phyloP scores from a whole-genome alignment of 1,284 basidiomycete species.

The Uromyces viciae-fabae region DNA sequence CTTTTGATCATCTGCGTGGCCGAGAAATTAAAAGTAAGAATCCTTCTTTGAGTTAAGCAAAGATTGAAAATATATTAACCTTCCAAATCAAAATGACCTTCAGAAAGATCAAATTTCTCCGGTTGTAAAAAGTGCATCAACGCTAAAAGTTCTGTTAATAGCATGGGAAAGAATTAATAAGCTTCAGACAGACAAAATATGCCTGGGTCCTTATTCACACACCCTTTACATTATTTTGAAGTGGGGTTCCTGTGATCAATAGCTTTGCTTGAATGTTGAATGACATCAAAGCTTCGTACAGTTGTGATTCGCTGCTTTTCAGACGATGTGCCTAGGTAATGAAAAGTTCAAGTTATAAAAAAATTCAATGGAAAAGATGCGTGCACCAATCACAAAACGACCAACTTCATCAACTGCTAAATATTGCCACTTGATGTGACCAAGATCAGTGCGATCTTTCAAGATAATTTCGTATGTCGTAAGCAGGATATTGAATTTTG shows the following conservation, averaged over 20 bases:
- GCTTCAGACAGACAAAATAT: neutral
- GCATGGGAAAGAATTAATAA: neutral
- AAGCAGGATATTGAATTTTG: conserved; percentile 93
- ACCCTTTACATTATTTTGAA: conserved; percentile 99
- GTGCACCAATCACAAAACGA: neutral
- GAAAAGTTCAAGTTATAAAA: neutral
- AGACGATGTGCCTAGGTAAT: conserved; percentile 77
- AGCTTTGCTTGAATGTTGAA: conserved; percentile 88
- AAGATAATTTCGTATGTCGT: conserved; percentile 97
- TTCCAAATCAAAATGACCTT: conserved; percentile 46
- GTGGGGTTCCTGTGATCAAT: conserved; percentile 93
- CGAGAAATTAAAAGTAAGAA: conserved; percentile 4
- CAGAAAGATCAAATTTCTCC: conserved; percentile 71
- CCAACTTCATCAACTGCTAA: conserved; percentile 89
- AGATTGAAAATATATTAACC: conserved; percentile 42
- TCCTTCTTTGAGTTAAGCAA: conserved; percentile 46
- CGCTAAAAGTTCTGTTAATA: conserved; percentile 73
- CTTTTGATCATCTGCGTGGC: conserved; percentile 70
- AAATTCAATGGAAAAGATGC: neutral
- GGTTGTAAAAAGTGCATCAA: conserved; percentile 99
- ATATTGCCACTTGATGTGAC: conserved; percentile 94
- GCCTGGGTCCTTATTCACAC: conserved; percentile 49
- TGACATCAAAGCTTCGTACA: conserved; percentile 86
- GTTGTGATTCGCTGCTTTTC: conserved; percentile 95
- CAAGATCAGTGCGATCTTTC: conserved; percentile 82